These are phyloP conservation scores for Monosporozyma siamensis DNA, from an alignment of 805 yeast genomes.

Conservation along the genomic window DNA sequence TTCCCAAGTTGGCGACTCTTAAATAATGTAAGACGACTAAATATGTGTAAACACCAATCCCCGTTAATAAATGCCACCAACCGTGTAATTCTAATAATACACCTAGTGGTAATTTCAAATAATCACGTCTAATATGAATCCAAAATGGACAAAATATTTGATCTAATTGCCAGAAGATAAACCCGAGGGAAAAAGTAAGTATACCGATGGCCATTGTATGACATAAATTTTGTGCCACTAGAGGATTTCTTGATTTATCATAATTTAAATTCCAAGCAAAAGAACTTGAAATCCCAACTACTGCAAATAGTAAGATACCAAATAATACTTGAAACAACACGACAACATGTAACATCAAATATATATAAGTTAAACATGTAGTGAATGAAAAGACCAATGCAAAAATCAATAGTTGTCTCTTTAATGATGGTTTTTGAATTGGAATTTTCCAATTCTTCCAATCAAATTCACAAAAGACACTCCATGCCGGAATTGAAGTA, in stretches of 20 bases:
- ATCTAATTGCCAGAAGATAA: slow-evolving; percentile 81
- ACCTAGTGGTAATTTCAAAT: slow-evolving; percentile 75
- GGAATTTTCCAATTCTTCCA: slow-evolving; percentile 28
- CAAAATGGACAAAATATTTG: slow-evolving; percentile 64
- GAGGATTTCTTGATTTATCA: slow-evolving; percentile 28
- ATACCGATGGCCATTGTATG: slow-evolving; percentile 52
- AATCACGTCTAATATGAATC: slow-evolving; percentile 46
- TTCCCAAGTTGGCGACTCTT: slow-evolving; percentile 53
- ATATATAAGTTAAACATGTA: slow-evolving; percentile 54
- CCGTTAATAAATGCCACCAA: slow-evolving; percentile 93
- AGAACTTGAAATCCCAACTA: slow-evolving; percentile 50
- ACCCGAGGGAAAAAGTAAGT: slow-evolving; percentile 59
- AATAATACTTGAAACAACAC: slow-evolving; percentile 83
- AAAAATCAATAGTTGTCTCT: slow-evolving; percentile 34
- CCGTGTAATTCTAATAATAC: slow-evolving; percentile 85
- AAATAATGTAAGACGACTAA: slow-evolving; percentile 70
- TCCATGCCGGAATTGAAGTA: slow-evolving; percentile 90
- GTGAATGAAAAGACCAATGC: slow-evolving; percentile 44
- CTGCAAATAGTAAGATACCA: slow-evolving; percentile 64
- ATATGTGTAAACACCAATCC: slow-evolving; percentile 80
- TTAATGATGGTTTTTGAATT: slow-evolving; percentile 5
- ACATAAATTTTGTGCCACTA: slow-evolving; percentile 41
- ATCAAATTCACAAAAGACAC: slow-evolving; percentile 49
- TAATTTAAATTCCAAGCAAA: slow-evolving; percentile 35
- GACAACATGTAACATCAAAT: slow-evolving; percentile 69